A percentile compares a stretch with the other conserved stretches of the same genome.
These are phyloP conservation scores for Diaporthe destruens DNA, from an alignment of 2,329 filamentous ascomycete species.

Conservation along the genomic window DNA sequence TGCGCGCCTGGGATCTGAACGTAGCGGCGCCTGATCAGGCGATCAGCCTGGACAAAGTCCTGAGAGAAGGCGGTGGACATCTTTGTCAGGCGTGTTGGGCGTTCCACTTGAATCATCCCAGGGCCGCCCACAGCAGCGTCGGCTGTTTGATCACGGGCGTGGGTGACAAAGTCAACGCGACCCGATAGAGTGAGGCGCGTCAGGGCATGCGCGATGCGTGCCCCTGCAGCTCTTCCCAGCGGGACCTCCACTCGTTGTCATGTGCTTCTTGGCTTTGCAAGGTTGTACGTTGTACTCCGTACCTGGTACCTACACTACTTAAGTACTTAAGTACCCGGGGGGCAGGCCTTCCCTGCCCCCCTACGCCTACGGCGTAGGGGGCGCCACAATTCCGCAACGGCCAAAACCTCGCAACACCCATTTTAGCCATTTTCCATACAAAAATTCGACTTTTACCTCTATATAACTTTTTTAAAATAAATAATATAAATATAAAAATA, in stretches of 20 bases:
- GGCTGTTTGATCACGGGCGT: constrained; percentile 2
- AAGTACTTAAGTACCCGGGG: no score
- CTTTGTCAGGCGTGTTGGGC: not conserved
- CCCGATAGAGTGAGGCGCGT: constrained; percentile 27
- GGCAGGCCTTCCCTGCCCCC: no score
- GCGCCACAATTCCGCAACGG: no score
- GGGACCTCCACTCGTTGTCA: constrained; percentile 34
- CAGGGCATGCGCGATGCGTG: constrained; percentile 6
- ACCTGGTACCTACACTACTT: not conserved
- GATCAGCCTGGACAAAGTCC: constrained; percentile 47
- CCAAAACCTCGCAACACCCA: no score
- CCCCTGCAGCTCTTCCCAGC: constrained; percentile 16
- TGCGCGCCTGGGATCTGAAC: constrained; percentile 63
- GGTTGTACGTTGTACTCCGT: constrained; percentile 3
- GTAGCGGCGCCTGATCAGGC: constrained; percentile 55
- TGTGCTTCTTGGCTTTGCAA: constrained; percentile 34
- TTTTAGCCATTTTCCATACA: no score
- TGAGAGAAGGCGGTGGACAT: constrained; percentile 42
- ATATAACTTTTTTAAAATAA: no score
- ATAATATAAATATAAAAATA: no score
- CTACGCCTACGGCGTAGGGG: no score
- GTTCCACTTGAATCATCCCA: constrained; percentile 14
- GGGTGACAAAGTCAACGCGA: constrained; percentile 22
- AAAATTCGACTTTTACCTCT: no score
- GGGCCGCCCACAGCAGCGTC: constrained; percentile 3